Evolutionary conservation across 106 monocot species (phyloP).

Genomic region (Platanthera guangdongensis): DNA sequence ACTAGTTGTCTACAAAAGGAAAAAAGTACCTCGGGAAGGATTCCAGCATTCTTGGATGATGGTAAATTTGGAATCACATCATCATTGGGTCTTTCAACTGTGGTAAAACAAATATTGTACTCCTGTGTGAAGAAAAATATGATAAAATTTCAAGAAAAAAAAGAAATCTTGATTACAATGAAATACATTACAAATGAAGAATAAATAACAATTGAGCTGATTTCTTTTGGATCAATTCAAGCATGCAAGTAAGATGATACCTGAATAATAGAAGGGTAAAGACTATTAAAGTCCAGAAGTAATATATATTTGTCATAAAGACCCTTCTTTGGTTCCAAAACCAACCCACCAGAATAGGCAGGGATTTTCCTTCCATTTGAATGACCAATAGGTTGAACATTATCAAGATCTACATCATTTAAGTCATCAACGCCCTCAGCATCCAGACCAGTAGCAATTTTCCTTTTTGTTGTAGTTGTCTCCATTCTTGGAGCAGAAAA

Average conservation of each 20-base stretch:
- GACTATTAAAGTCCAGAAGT: constrained; percentile 93
- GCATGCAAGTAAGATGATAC: constrained; percentile 19
- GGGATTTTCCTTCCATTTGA: constrained; percentile 80
- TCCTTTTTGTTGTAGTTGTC: constrained; percentile 47
- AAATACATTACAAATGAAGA: neutral
- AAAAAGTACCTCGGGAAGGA: constrained; percentile 80
- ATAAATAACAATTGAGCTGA: neutral
- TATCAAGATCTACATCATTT: constrained; percentile 26
- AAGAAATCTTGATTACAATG: constrained; percentile 1
- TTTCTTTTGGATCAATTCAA: neutral
- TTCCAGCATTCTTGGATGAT: constrained; percentile 57
- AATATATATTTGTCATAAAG: constrained; percentile 89
- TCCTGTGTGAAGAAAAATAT: constrained; percentile 52
- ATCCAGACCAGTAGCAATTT: constrained; percentile 25
- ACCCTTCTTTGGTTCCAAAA: constrained; percentile 94
- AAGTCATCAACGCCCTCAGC: constrained; percentile 37
- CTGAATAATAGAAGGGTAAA: constrained; percentile 99
- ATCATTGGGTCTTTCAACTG: constrained; percentile 65
- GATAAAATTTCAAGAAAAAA: neutral
- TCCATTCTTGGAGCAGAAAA: constrained; percentile 39
- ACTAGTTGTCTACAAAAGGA: neutral
- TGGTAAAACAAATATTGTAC: constrained; percentile 98
- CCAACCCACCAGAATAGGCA: constrained; percentile 88
- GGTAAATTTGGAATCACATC: constrained; percentile 53
- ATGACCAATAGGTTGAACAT: constrained; percentile 31